Conservation (phyloP, 75 land plant species). For the Selaginella tamariscina region DNA sequence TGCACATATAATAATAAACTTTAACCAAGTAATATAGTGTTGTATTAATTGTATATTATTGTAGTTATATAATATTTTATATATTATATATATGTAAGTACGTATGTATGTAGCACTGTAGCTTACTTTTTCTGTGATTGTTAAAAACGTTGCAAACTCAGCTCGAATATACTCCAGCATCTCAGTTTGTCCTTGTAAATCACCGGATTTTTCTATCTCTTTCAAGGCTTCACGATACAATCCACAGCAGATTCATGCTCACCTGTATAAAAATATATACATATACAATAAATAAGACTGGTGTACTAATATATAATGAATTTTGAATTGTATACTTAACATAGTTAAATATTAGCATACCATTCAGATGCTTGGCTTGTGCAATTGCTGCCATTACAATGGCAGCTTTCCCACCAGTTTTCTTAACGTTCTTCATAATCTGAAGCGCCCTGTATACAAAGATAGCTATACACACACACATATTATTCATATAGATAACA, state of each 20-base stretch:
- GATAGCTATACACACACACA: no score
- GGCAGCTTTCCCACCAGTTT: not conserved
- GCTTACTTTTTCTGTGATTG: not conserved
- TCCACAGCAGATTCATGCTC: not conserved
- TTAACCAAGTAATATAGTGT: no score
- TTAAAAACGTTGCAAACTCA: not conserved
- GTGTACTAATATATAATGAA: no score
- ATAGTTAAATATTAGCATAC: not conserved
- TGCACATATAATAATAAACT: no score
- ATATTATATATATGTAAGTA: no score
- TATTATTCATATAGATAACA: no score
- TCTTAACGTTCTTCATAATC: not conserved
- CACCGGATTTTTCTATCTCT: not conserved
- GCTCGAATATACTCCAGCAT: not conserved
- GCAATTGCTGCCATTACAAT: not conserved
- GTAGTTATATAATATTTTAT: no score
- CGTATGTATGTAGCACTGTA: slow-evolving; percentile 37
- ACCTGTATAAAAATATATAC: no score
- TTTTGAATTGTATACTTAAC: not conserved
- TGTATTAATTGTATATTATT: no score
- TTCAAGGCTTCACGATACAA: not conserved
- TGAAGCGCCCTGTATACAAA: not conserved
- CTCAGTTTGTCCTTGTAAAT: not conserved
- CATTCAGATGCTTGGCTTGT: not conserved
- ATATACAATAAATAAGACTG: no score